phyloP scores from a whole-genome alignment of 441 rosid genomes.

The Hura crepitans region DNA sequence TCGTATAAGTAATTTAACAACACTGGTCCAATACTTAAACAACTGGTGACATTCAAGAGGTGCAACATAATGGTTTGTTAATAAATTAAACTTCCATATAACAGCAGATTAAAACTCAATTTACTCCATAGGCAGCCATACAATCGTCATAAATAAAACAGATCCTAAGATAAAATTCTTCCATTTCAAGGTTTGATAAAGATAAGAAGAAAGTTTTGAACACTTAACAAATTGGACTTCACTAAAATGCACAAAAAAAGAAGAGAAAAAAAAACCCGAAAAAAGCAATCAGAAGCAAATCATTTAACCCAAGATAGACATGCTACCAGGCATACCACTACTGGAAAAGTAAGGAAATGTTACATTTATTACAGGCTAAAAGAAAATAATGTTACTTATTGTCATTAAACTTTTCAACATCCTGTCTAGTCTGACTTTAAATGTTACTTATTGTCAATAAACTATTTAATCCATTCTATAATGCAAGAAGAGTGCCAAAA shows the following conservation, averaged over 20 bases:
- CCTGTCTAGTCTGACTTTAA: too few relatives aligned
- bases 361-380: background rate
- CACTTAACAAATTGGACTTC: background rate
- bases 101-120: background rate
- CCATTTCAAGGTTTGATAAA: background rate
- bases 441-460: too few relatives aligned
- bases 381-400: background rate
- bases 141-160: background rate
- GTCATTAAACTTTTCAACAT: background rate
- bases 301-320: too few relatives aligned
- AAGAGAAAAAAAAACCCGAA: too few relatives aligned
- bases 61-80: background rate
- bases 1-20: too few relatives aligned
- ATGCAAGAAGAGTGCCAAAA: too few relatives aligned
- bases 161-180: background rate
- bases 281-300: too few relatives aligned
- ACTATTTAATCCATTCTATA: too few relatives aligned
- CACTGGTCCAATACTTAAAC: background rate
- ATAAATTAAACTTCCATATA: background rate
- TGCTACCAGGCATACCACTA: background rate
- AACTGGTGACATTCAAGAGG: constrained; percentile 2
- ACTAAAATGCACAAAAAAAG: background rate
- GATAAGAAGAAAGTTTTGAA: background rate
- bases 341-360: background rate
- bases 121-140: constrained; percentile 4